Evolutionary conservation across 352 stramenopile species (phyloP).

Genomic region (Globisporangium iwayamae): DNA sequence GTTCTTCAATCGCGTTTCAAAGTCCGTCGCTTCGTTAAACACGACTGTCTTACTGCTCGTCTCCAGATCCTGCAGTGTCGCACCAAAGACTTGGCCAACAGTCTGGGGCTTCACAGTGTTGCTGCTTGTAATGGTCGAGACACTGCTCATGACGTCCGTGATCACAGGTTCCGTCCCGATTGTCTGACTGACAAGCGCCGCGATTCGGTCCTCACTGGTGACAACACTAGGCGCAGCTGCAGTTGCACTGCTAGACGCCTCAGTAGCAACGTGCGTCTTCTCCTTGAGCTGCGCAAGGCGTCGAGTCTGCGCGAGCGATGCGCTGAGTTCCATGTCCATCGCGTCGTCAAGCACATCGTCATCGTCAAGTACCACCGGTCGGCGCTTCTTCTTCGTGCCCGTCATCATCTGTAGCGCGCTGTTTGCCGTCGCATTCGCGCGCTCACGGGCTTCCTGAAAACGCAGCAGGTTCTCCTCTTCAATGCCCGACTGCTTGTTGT

Average conservation of each 20-base stretch:
- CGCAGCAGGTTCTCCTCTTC: constrained; percentile 49
- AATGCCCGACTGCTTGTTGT: constrained; percentile 19
- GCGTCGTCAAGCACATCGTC: constrained; percentile 46
- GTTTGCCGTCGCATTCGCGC: constrained; percentile 45
- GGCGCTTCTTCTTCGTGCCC: constrained; percentile 43
- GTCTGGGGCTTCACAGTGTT: neutral
- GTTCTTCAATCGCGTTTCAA: constrained; percentile 68
- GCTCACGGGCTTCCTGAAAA: constrained; percentile 71
- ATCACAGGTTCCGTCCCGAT: constrained; percentile 24
- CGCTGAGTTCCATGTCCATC: constrained; percentile 72
- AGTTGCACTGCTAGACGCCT: neutral
- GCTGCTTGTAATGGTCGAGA: constrained; percentile 12
- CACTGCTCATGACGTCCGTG: constrained; percentile 9
- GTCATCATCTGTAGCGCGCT: constrained; percentile 34
- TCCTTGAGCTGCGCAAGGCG: constrained; percentile 45
- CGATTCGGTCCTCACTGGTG: constrained; percentile 56
- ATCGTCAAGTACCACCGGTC: constrained; percentile 17
- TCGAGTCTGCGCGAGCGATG: constrained; percentile 66
- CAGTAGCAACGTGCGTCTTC: neutral
- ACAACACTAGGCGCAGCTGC: neutral
- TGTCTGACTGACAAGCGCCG: constrained; percentile 47
- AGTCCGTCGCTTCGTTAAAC: constrained; percentile 85
- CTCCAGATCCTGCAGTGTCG: constrained; percentile 29
- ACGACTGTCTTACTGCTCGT: constrained; percentile 49
- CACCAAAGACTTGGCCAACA: constrained; percentile 40